Evolutionary conservation across 2,329 filamentous ascomycete genomes (phyloP).

Genomic region (Botrytis galanthina): DNA sequence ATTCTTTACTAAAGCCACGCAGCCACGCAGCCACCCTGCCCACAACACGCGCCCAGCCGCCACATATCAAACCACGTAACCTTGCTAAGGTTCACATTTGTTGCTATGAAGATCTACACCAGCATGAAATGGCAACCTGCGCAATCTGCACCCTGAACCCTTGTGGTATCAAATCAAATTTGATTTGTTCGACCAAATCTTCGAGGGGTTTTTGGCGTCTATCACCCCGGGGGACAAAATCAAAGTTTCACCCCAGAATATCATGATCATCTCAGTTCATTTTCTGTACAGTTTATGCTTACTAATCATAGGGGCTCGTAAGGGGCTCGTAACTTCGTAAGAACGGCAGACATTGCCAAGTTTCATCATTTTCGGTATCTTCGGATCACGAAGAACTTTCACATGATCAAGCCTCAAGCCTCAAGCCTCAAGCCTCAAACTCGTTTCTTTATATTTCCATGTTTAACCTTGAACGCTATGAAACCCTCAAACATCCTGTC

Average conservation of each 20-base stretch:
- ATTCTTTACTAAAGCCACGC: background rate
- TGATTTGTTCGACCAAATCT: background rate
- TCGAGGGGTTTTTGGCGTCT: background rate
- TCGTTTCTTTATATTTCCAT: background rate
- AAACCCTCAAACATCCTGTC: background rate
- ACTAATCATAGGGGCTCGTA: background rate
- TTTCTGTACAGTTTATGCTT: background rate
- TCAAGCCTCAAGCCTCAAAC: background rate
- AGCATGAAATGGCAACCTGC: background rate
- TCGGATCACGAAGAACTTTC: background rate
- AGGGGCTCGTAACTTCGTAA: background rate
- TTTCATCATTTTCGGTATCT: background rate
- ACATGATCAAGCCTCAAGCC: background rate
- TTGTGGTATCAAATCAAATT: conserved; percentile 3
- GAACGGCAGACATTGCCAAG: background rate
- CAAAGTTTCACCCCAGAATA: background rate
- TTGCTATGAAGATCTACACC: background rate
- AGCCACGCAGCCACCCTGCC: too few relatives aligned
- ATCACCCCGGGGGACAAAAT: background rate
- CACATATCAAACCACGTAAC: conserved; percentile 4
- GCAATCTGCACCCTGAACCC: background rate
- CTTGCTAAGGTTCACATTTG: background rate
- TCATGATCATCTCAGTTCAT: background rate
- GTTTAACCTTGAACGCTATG: background rate
- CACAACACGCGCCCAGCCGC: background rate